Evolutionary conservation across 805 yeast genomes (phyloP), one percentile per base, ranked within the genome.

Genomic region (Saccharomyces cerevisiae): DNA sequence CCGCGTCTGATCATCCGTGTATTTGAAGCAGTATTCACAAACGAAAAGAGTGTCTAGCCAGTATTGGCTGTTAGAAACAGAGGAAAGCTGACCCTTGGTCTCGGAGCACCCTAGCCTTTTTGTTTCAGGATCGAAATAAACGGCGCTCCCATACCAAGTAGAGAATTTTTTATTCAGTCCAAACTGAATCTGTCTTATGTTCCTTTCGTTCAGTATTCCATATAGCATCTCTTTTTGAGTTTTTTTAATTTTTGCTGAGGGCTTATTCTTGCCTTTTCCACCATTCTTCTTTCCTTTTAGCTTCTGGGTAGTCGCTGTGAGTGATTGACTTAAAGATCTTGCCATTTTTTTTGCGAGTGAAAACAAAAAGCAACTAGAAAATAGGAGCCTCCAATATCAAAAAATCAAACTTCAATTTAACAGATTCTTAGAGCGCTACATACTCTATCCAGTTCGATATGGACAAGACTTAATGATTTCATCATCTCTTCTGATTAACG

Each of bases 121-220:
- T 32, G 77, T 77, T 55, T 75, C 77, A 13, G 69, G 70, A 49
- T 75, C 75, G 58, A 90, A 88, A 66, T 89, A 85, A 0, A 89
- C 95, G 2, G 88, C 80, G 61, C 87, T 86, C 0, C 95, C 94
- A 66, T 86, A 90, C 97, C 97, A 89, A 2, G 97, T 85, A 53
- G 82, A 78, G 57, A 91, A 82, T 55, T 78, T 79, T 59, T 75
- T 78, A 22, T 78, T 75, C 26, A 63, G 26, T 0, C 97, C 97
- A 57, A 88, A 80, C 32, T 76, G 78, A 8, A 92, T 87, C 27
- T 78, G 68, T 6, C 67, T 70, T 47, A 91, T 83, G 72, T 91
- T 91, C 13, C 87, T 76, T 53, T 72, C 67, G 47, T 80, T 77
- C 36, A 85, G 63, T 1, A 82, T 76, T 11, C 92, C 95, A 62